These are phyloP conservation scores for Hypholoma sublateritium DNA, from an alignment of 768 basidiomycete genomes.

Conservation along the genomic window DNA sequence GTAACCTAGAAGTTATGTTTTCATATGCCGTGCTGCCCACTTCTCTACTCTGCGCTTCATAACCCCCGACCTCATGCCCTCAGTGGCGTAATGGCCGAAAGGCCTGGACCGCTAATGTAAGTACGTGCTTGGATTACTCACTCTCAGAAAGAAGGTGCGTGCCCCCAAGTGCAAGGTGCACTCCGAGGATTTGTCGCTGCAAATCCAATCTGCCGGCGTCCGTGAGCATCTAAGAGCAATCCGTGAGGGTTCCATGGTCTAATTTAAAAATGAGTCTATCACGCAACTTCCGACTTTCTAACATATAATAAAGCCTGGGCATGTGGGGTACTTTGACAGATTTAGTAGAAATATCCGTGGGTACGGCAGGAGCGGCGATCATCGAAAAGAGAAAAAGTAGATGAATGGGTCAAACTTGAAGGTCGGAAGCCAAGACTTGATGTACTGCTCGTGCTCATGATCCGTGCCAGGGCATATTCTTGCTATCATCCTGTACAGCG, in stretches of 20 bases:
- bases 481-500: background rate
- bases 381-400: slow-evolving; percentile 3
- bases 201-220: too few species aligned
- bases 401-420: background rate
- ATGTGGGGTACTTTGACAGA: background rate
- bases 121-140: background rate
- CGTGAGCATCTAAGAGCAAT: too few species aligned
- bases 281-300: background rate
- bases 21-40: background rate
- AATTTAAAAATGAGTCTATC: background rate
- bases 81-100: background rate
- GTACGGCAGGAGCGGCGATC: slow-evolving; percentile 2
- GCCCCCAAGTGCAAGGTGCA: background rate
- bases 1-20: background rate
- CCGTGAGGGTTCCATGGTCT: too few species aligned
- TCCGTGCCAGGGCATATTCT: background rate
- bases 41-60: slow-evolving; percentile 5
- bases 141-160: background rate
- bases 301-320: background rate
- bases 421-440: background rate
- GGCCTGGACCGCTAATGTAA: background rate
- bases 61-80: background rate
- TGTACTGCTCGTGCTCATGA: background rate
- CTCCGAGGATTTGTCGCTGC: too few species aligned
- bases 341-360: background rate